phyloP scores from a whole-genome alignment of 148 eudicot genomes.

The Cornus controversa region DNA sequence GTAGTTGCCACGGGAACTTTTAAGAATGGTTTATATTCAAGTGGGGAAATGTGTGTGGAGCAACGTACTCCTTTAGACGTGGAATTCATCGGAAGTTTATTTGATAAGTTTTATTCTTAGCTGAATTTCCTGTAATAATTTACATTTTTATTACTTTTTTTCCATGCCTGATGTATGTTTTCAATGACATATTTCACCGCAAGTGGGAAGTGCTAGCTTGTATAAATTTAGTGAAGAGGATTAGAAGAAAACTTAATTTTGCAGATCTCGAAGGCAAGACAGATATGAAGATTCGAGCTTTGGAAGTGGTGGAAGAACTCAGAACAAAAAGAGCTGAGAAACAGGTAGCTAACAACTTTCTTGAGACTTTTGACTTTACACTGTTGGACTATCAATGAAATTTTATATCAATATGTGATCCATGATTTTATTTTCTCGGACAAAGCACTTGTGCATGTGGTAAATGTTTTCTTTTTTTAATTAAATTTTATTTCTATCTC shows the following conservation, averaged over 20 bases:
- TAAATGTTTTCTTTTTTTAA: not conserved
- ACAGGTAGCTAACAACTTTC: constrained; percentile 51
- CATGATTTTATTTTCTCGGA: not conserved
- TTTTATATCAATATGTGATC: not conserved
- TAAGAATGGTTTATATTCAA: not conserved
- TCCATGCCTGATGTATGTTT: not conserved
- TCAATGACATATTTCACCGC: not conserved
- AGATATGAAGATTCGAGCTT: constrained; percentile 71
- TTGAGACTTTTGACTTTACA: not conserved
- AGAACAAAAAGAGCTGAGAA: constrained; percentile 86
- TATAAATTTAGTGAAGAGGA: not conserved
- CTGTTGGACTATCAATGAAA: not conserved
- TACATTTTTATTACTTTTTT: too few species aligned
- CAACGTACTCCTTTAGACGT: not conserved
- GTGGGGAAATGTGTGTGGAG: not conserved
- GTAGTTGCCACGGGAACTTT: too few species aligned
- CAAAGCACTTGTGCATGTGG: not conserved
- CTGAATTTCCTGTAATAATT: not conserved
- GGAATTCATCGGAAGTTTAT: not conserved
- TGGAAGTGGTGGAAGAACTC: constrained; percentile 80
- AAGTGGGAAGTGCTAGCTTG: not conserved
- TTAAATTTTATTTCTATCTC: not conserved
- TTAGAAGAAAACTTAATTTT: constrained; percentile 6
- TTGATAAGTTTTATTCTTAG: not conserved
- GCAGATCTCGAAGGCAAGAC: constrained; percentile 93